Conservation (phyloP, 805 yeast species). For the Pichia pseudocactophila region DNA sequence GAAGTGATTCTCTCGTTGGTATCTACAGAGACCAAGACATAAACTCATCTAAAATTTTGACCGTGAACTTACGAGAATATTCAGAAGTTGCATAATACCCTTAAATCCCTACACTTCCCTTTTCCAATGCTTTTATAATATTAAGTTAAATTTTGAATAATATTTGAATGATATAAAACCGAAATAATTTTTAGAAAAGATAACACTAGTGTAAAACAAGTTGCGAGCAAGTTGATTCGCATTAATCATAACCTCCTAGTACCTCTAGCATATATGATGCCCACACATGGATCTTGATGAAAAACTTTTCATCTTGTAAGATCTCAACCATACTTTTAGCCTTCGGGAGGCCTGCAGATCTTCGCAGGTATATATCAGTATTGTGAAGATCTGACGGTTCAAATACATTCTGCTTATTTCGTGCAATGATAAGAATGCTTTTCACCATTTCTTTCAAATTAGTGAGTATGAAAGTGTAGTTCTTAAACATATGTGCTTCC, state of each 20-base stretch:
- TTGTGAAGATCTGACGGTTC: constrained; percentile 23
- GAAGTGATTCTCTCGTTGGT: constrained; percentile 86
- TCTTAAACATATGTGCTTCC: constrained; percentile 41
- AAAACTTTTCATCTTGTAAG: constrained; percentile 42
- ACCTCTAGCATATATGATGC: constrained; percentile 41
- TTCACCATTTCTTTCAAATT: constrained; percentile 34
- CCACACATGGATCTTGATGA: constrained; percentile 57
- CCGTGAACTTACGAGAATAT: constrained; percentile 61
- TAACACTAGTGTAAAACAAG: no score
- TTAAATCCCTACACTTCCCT: not conserved
- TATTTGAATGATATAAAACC: not conserved
- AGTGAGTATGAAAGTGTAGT: constrained; percentile 43
- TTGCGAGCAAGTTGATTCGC: no score
- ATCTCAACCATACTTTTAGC: constrained; percentile 49
- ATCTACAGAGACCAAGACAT: constrained; percentile 74
- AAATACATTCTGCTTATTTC: constrained; percentile 1
- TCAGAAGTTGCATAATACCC: constrained; percentile 22
- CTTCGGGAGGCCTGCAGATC: constrained; percentile 40
- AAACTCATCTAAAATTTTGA: constrained; percentile 64
- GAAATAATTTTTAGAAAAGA: not conserved
- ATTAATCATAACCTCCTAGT: constrained; percentile 6
- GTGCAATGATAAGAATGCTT: constrained; percentile 27
- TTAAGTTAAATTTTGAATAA: no score
- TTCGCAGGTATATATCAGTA: constrained; percentile 48
- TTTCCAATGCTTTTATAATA: no score